Evolutionary conservation across 805 yeast species (phyloP).

Genomic region (Candida ponderosae): DNA sequence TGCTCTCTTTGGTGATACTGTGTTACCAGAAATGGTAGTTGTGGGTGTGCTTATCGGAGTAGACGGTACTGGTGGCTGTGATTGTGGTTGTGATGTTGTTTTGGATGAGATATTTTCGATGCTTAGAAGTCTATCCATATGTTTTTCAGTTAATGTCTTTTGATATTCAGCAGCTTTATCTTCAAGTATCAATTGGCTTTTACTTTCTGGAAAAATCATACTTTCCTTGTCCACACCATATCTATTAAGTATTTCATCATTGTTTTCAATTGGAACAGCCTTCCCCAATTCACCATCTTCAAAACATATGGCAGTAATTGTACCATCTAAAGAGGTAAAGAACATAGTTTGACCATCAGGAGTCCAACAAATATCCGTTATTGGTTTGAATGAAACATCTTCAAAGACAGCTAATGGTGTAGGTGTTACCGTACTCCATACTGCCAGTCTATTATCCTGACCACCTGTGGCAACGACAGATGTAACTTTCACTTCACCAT

Average conservation of each 20-base stretch:
- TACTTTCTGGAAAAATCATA: conserved; percentile 79
- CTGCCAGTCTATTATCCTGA: conserved; percentile 80
- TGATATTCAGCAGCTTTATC: conserved; percentile 42
- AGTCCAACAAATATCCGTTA: conserved; percentile 87
- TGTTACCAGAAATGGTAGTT: neutral
- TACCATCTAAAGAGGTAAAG: conserved; percentile 78
- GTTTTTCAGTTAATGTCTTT: conserved; percentile 21
- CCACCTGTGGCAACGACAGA: conserved; percentile 94
- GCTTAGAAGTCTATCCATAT: conserved; percentile 36
- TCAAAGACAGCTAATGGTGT: conserved; percentile 76
- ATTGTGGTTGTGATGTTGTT: conserved; percentile 1
- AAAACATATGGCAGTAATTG: conserved; percentile 61
- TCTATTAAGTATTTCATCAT: conserved; percentile 62
- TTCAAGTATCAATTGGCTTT: conserved; percentile 68
- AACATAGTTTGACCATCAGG: conserved; percentile 72
- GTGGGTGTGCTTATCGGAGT: too few relatives aligned
- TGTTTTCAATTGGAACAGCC: conserved; percentile 54
- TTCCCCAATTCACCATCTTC: conserved; percentile 56
- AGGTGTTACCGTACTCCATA: conserved; percentile 77
- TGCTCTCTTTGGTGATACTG: too few relatives aligned
- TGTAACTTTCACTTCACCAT: conserved; percentile 31
- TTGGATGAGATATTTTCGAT: conserved; percentile 11
- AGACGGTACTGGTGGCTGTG: neutral
- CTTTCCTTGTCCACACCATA: conserved; percentile 88
- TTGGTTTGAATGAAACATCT: conserved; percentile 67